These are phyloP conservation scores for Axilococcus clingmanii DNA, from an alignment of 139 green algal species.

Conservation along the genomic window DNA sequence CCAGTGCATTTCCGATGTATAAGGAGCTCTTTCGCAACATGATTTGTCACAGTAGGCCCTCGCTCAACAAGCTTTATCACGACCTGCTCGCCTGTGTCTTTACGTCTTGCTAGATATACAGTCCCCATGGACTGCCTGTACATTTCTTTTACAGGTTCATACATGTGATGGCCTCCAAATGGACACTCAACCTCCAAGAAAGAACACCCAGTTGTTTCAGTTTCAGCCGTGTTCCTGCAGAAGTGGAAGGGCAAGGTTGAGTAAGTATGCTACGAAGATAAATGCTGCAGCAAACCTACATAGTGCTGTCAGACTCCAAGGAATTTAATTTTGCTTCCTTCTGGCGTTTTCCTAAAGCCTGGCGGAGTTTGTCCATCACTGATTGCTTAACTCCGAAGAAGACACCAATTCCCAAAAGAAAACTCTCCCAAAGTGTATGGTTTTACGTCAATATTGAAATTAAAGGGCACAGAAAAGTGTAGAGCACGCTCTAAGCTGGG, in stretches of 20 bases:
- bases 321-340: no score
- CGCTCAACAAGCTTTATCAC: slow-evolving; percentile 34
- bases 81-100: slow-evolving; percentile 14
- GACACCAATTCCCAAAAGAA: no score
- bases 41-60: slow-evolving; percentile 9
- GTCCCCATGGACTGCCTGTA: slow-evolving; percentile 12
- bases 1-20: slow-evolving; percentile 25
- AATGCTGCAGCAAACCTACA: no score
- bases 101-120: slow-evolving; percentile 19
- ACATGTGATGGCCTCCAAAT: slow-evolving; percentile 18
- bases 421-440: no score
- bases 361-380: no score
- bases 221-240: slow-evolving; percentile 14
- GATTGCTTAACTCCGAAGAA: no score
- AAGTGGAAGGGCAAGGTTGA: background rate
- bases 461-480: no score
- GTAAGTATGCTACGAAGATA: background rate
- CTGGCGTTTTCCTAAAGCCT: no score
- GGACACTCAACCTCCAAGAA: background rate
- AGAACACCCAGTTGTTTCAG: background rate
- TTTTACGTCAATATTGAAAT: no score
- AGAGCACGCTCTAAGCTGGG: no score
- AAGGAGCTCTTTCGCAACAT: slow-evolving; percentile 24
- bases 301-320: no score
- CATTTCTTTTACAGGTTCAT: slow-evolving; percentile 13